phyloP scores from a whole-genome alignment of 176 grass and related monocot species.

The Saccharum officinarum region DNA sequence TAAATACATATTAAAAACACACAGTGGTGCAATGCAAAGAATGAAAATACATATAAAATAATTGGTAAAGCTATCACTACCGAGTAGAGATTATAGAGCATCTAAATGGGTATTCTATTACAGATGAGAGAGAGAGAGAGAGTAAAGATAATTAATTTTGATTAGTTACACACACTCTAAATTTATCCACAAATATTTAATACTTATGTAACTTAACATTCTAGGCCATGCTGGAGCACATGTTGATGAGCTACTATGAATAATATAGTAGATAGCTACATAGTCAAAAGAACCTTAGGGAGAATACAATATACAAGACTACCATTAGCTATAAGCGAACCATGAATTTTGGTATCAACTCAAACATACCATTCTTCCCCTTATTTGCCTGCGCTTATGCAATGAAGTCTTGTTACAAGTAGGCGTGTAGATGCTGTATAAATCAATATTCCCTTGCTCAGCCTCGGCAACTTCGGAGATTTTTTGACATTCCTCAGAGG shows the following conservation, averaged over 20 bases:
- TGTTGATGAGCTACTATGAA: neutral
- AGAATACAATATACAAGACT: neutral
- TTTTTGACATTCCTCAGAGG: slow-evolving; percentile 49
- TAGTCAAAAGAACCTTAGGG: neutral
- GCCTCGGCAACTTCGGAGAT: slow-evolving; percentile 33
- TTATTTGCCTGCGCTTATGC: slow-evolving; percentile 40
- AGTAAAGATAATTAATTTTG: neutral
- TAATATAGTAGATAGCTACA: neutral
- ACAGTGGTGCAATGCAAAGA: too few species aligned
- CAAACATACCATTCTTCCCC: slow-evolving; percentile 37
- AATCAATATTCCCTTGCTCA: slow-evolving; percentile 75
- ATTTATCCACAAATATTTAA: neutral
- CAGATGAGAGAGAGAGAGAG: neutral
- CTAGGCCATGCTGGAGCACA: neutral
- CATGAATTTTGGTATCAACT: neutral
- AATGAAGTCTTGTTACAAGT: slow-evolving; percentile 54
- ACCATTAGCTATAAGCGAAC: neutral
- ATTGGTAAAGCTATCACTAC: too few species aligned
- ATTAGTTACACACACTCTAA: neutral
- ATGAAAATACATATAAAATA: too few species aligned
- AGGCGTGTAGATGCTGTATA: slow-evolving; percentile 85
- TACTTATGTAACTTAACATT: neutral
- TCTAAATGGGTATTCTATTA: too few species aligned
- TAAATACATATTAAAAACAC: too few species aligned
- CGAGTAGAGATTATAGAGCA: too few species aligned